phyloP scores from a whole-genome alignment of 2,329 filamentous ascomycete species.

The Neopestalotiopsis rosae region DNA sequence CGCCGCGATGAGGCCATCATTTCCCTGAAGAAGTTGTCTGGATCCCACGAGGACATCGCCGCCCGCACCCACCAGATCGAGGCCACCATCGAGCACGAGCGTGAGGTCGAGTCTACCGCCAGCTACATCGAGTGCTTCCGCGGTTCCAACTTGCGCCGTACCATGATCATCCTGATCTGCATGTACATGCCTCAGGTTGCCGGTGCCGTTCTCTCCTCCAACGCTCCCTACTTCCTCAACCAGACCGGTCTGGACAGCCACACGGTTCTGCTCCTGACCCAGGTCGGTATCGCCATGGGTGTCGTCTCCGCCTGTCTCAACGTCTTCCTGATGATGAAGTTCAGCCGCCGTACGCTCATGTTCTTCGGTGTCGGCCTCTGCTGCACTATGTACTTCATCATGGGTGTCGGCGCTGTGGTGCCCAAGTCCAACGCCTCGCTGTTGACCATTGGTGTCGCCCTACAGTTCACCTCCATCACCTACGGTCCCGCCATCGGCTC shows the following conservation, averaged over 20 bases:
- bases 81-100: conserved; percentile 16
- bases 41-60: conserved; percentile 8
- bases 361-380: conserved; percentile 26
- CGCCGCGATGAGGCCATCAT: conserved; percentile 35
- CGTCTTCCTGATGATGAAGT: conserved; percentile 28
- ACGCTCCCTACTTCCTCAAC: conserved; percentile 32
- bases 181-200: conserved; percentile 26
- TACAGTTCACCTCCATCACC: conserved; percentile 26
- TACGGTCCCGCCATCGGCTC: conserved; percentile 29
- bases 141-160: conserved; percentile 26
- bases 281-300: conserved; percentile 27
- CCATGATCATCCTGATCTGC: conserved; percentile 25
- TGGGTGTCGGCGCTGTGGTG: conserved; percentile 28
- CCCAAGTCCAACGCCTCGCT: conserved; percentile 22
- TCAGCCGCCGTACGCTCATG: conserved; percentile 28
- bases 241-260: conserved; percentile 26
- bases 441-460: conserved; percentile 26
- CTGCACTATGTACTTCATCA: conserved; percentile 26
- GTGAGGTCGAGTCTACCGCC: not conserved
- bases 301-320: conserved; percentile 26
- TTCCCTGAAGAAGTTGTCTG: conserved; percentile 38
- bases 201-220: conserved; percentile 27
- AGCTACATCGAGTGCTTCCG: conserved; percentile 19
- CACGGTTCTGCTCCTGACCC: conserved; percentile 26
- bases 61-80: conserved; percentile 14